These are phyloP conservation scores for Fusarium illudens DNA, from an alignment of 2,329 filamentous ascomycete species.

Conservation along the genomic window DNA sequence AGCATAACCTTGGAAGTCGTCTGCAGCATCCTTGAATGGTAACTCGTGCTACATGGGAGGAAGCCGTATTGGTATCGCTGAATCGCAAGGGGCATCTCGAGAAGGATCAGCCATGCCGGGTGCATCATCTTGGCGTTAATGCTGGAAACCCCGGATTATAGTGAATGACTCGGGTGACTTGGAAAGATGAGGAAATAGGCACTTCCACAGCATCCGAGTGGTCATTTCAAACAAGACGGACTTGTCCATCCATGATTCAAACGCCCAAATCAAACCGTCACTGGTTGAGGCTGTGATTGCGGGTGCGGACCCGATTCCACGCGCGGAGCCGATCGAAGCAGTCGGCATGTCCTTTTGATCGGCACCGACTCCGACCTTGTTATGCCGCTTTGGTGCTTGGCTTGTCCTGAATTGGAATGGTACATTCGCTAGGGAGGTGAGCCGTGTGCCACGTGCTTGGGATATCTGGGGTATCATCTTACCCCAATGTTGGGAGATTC, in stretches of 20 bases:
- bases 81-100: background rate
- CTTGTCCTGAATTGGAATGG: background rate
- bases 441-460: background rate
- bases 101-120: background rate
- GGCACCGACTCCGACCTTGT: background rate
- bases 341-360: background rate
- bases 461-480: background rate
- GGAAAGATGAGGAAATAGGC: background rate
- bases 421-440: background rate
- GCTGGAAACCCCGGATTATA: background rate
- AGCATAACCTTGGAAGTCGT: background rate
- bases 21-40: background rate
- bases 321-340: background rate
- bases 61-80: background rate
- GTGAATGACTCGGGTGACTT: background rate
- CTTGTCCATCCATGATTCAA: background rate
- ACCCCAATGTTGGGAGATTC: background rate
- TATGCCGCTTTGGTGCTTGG: background rate
- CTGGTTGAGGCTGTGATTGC: background rate
- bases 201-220: background rate
- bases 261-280: background rate
- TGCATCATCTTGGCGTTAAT: background rate
- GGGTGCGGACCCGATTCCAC: conserved; percentile 1
- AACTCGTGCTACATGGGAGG: background rate
- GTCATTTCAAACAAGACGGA: background rate